phyloP scores from a whole-genome alignment of 805 yeast genomes.

The Saccharomycopsis sp. region DNA sequence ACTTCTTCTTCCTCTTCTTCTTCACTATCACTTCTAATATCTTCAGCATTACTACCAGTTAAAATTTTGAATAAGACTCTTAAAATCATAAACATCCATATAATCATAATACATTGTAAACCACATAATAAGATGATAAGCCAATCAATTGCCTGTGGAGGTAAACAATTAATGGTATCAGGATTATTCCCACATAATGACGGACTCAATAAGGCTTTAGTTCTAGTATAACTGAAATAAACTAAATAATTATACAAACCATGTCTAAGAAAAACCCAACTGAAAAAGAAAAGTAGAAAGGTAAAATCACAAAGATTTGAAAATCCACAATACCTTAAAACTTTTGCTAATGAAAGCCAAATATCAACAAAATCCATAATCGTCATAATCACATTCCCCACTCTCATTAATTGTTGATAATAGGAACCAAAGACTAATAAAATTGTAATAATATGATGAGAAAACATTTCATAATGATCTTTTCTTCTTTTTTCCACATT shows the following conservation, averaged over 20 bases:
- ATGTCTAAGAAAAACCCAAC: conserved; percentile 70
- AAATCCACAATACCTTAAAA: conserved; percentile 63
- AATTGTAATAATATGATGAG: conserved; percentile 79
- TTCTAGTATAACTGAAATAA: conserved; percentile 35
- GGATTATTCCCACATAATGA: neutral
- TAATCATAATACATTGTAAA: conserved; percentile 50
- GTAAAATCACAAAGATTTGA: conserved; percentile 50
- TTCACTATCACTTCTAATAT: conserved; percentile 75
- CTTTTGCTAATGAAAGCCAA: conserved; percentile 59
- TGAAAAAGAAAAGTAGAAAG: conserved; percentile 54
- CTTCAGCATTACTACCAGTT: conserved; percentile 71
- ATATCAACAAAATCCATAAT: conserved; percentile 82
- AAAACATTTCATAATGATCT: conserved; percentile 78
- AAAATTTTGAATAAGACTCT: conserved; percentile 63
- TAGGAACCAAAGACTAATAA: conserved; percentile 62
- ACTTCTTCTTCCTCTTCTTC: conserved; percentile 27
- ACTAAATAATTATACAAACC: conserved; percentile 59
- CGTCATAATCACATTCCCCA: conserved; percentile 69
- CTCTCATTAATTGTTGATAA: conserved; percentile 55
- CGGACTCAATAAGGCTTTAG: neutral
- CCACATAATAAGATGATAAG: conserved; percentile 51
- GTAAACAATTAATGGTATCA: neutral
- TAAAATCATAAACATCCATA: conserved; percentile 70
- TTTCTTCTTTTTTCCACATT: conserved; percentile 72
- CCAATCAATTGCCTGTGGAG: conserved; percentile 18